Percentiles rank a stretch among this genome's conserved stretches.
Conservation (phyloP, 345 rosid genomes). For the Hypericum perforatum region DNA sequence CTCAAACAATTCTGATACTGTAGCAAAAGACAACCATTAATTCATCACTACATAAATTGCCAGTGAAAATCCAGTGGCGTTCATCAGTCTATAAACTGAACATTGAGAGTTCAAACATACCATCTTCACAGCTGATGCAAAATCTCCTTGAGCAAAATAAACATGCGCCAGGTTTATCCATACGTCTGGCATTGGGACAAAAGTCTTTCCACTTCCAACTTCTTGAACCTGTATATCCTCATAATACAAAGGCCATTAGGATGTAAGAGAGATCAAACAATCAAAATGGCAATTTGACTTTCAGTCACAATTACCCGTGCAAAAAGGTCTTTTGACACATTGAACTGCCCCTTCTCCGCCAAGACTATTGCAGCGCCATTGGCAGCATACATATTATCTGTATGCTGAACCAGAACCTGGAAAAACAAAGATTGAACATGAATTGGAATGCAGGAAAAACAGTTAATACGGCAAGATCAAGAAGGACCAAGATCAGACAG, state of each 20-base stretch:
- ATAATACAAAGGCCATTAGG: slow-evolving; percentile 8
- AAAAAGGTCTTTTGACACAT: slow-evolving; percentile 91
- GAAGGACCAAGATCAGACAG: too few relatives aligned
- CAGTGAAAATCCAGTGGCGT: not conserved
- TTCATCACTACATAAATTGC: slow-evolving; percentile 5
- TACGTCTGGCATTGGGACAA: slow-evolving; percentile 95
- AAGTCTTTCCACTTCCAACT: slow-evolving; percentile 95
- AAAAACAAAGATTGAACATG: not conserved
- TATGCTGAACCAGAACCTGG: slow-evolving; percentile 86
- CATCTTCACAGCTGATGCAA: slow-evolving; percentile 93
- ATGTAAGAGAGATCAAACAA: not conserved
- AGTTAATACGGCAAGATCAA: too few relatives aligned
- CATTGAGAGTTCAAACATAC: slow-evolving; percentile 29
- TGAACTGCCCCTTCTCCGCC: slow-evolving; percentile 95
- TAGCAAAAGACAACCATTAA: slow-evolving; percentile 15
- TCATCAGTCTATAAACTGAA: not conserved
- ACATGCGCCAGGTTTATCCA: slow-evolving; percentile 99
- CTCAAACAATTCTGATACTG: slow-evolving; percentile 98
- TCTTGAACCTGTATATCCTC: slow-evolving; percentile 68
- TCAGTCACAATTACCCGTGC: slow-evolving; percentile 43
- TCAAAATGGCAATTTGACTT: too few relatives aligned
- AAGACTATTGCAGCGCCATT: slow-evolving; percentile 92
- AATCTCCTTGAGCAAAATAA: slow-evolving; percentile 93
- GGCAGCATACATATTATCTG: slow-evolving; percentile 89
- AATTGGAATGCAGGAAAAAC: not conserved